phyloP scores from a whole-genome alignment of 2,329 filamentous ascomycete species.

The Akanthomyces lecanii region DNA sequence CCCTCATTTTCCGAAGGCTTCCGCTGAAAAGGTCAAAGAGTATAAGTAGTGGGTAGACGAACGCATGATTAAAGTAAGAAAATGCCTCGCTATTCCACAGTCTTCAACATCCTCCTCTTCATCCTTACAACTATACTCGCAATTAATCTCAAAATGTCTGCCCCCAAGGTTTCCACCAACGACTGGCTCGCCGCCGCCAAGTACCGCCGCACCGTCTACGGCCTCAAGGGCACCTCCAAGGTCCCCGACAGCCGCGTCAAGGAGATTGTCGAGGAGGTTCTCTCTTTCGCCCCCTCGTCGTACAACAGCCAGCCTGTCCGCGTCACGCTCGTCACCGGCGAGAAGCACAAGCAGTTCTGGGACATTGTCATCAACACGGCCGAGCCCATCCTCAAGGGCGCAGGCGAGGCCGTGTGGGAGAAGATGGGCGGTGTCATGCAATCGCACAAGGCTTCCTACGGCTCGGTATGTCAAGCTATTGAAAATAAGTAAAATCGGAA shows the following conservation, averaged over 20 bases:
- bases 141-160: conserved; percentile 38
- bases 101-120: conserved; percentile 7
- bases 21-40: background rate
- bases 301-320: conserved; percentile 90
- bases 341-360: conserved; percentile 87
- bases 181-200: conserved; percentile 61
- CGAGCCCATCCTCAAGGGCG: conserved; percentile 38
- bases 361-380: conserved; percentile 63
- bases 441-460: conserved; percentile 17
- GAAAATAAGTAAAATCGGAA: conserved; percentile 28
- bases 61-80: background rate
- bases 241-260: conserved; percentile 50
- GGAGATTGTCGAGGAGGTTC: conserved; percentile 59
- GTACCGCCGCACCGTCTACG: conserved; percentile 66
- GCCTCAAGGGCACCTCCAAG: conserved; percentile 59
- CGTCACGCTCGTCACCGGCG: conserved; percentile 71
- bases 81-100: conserved; percentile 5
- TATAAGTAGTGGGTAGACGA: conserved; percentile 7
- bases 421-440: conserved; percentile 25
- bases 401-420: conserved; percentile 6
- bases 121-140: conserved; percentile 16
- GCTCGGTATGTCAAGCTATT: conserved; percentile 3
- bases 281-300: conserved; percentile 68
- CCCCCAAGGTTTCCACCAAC: conserved; percentile 38
- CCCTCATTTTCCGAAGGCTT: background rate